Base-by-base conservation (phyloP, 2,329 filamentous ascomycete species). In the Ramichloridium luteum region DNA sequence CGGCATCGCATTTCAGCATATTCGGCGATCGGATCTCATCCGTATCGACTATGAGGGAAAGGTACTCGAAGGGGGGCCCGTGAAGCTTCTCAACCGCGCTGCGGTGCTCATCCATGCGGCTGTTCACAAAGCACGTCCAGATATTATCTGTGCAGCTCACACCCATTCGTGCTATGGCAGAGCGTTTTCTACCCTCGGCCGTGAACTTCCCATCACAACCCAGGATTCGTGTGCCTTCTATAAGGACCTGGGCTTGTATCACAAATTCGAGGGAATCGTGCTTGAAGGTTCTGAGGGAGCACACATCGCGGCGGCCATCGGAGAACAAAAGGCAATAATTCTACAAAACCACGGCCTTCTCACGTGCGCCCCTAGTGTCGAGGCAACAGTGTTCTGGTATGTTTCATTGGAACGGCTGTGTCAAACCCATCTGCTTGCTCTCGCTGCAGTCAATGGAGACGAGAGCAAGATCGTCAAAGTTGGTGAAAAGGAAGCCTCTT, bases 391-490 rank as follows among this genome's bases (percentile, higher is more conserved):
- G 5, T 55, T 51, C 34, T 54, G 52, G 39, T 59, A 56, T 28
- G 39, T 52, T 12, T 42, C 36, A 10, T 31, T 57, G 26, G 54
- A 57, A 12, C 43, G 51, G 18, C 44, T 43, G 10, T 57, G 53
- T 34, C 48, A 56, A 10, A 34, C 38, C 3, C 51, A 55, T 26
- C 33, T 57, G 20, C 31, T 70, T n/a, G 68, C 66, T 2, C 68
- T 72, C 46, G 68, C 67, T 2, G 70, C 69, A 1, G 70, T 70
- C 0, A 67, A 54, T 0, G 76, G 77, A 0, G 60, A 70, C 4
- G 77, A 76, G 1, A 64, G 64, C 0, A 54, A 64, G 46, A 78
- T 76, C 1, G 57, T 78, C 13, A 77, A 78, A 56, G 74, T 83
- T 40, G 58, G 64, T 8, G 68, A 79, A 1, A 69, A 72, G 28